Evolutionary conservation across 1,284 basidiomycete genomes (phyloP), one percentile per base, ranked within the genome.

Genomic region (Trametes sp.): DNA sequence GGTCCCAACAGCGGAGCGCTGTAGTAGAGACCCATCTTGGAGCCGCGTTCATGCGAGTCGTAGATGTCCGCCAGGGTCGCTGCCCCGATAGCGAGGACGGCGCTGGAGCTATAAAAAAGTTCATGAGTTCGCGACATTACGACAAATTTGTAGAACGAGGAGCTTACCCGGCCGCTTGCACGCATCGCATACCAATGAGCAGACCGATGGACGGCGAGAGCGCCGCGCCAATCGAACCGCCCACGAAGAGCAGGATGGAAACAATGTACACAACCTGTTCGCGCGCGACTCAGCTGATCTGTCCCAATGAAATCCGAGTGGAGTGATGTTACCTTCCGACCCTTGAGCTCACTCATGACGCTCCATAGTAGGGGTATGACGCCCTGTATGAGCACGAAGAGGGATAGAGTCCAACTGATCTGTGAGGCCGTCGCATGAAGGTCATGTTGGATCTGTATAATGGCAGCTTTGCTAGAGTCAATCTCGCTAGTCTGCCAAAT

Each of bases 1-100:
- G 84, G 84, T 1, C 90, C 85, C 14, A 76, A 64, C 16, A 75
- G 65, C 1, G 75, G 73, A 11, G 74, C 74, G 46, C 72, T 73
- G 50, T 48, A 93, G 74, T 88, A 93, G 11, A 92, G 78, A 1
- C 92, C 92, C 82, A 93, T 89, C 81, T 81, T 93, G 9, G 84
- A 84, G 11, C 52, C 3, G 93, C 94, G 50, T 93, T 82, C 73
- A 94, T 91, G 50, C 85, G 80, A 88, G 50, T 94, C 92, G 69
- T 87, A 94, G 44, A 95, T 90, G 73, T 94, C 92, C 1, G 89
- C 89, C 7, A 96, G 78, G 11, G 90, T 90, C 10, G 90, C 93
- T 0, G 92, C 92, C 14, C 93, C 94, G 54, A 94, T 86, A 0
- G 89, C 77, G 26, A 93, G 82, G 9, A 93, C 90, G 3, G 92